Conservation (phyloP, 257 asterid species). For the Plantago major region DNA sequence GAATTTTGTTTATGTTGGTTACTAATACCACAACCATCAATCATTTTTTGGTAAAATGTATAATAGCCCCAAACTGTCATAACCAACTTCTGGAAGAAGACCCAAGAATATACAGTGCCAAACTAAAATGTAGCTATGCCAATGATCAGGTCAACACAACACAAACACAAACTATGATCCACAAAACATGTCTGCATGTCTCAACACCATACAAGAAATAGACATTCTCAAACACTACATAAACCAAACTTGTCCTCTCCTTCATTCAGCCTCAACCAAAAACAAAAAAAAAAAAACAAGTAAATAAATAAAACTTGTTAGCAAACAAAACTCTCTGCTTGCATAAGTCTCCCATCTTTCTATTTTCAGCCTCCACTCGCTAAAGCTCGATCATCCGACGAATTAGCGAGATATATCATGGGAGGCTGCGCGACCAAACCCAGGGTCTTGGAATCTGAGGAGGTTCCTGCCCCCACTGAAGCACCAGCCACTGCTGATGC, state of each 20-base stretch:
- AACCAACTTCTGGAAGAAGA: slow-evolving; percentile 29
- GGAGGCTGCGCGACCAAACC: slow-evolving; percentile 97
- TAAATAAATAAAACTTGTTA: not conserved
- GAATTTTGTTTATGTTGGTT: not conserved
- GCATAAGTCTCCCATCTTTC: slow-evolving; percentile 18
- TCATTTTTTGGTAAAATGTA: no score
- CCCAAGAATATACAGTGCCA: slow-evolving; percentile 23
- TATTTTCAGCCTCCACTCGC: slow-evolving; percentile 35
- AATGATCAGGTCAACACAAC: slow-evolving; percentile 13
- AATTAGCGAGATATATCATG: slow-evolving; percentile 36
- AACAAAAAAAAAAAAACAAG: not conserved
- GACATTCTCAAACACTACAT: slow-evolving; percentile 25
- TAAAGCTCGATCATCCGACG: slow-evolving; percentile 14
- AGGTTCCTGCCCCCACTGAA: slow-evolving; percentile 33
- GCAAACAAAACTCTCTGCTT: not conserved
- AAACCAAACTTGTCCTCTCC: slow-evolving; percentile 6
- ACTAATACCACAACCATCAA: no score
- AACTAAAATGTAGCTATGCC: slow-evolving; percentile 24
- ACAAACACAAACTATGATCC: slow-evolving; percentile 16
- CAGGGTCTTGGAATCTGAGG: slow-evolving; percentile 45
- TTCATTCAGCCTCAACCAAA: slow-evolving; percentile 26
- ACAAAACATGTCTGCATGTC: slow-evolving; percentile 28
- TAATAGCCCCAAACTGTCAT: slow-evolving; percentile 15
- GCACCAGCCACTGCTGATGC: slow-evolving; percentile 27
- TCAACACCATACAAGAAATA: slow-evolving; percentile 3